phyloP scores from a whole-genome alignment of 768 basidiomycete genomes.

The Sporobolomyces roseus region DNA sequence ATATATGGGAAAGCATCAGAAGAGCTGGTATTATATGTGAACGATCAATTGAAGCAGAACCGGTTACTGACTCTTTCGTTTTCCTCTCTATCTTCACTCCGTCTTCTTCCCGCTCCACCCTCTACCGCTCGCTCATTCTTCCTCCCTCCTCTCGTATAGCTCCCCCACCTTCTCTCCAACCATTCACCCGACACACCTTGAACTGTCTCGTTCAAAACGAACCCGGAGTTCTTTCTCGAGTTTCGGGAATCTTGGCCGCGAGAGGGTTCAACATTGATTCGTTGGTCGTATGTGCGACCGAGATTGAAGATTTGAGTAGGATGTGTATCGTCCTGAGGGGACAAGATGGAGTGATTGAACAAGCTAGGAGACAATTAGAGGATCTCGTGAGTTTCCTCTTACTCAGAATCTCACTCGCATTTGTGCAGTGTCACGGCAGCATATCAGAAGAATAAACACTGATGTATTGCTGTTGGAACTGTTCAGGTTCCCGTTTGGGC shows the following conservation, averaged over 20 bases:
- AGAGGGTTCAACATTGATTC: conserved; percentile 99
- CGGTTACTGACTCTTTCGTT: conserved; percentile 3
- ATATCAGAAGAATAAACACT: too few species aligned
- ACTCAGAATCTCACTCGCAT: too few species aligned
- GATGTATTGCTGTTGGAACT: too few species aligned
- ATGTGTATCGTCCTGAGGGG: conserved; percentile 98
- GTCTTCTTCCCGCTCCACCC: background rate
- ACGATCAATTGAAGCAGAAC: too few species aligned
- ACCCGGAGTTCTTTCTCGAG: conserved; percentile 96
- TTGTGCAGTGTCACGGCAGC: too few species aligned
- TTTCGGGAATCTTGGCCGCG: conserved; percentile 93
- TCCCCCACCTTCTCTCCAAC: conserved; percentile 41
- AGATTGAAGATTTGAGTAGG: conserved; percentile 90
- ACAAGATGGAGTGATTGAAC: conserved; percentile 96
- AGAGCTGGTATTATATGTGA: too few species aligned
- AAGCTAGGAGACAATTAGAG: conserved; percentile 90
- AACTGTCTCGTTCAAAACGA: conserved; percentile 99
- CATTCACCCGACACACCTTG: conserved; percentile 61
- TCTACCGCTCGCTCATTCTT: background rate
- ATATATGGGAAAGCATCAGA: too few species aligned
- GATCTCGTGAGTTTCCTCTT: conserved; percentile 67
- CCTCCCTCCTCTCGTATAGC: conserved; percentile 6
- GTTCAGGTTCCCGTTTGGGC: conserved; percentile 96
- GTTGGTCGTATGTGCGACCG: conserved; percentile 93
- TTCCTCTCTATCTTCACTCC: background rate